These are phyloP conservation scores for Sherardia arvensis DNA, from an alignment of 257 asterid genomes.

Conservation along the genomic window DNA sequence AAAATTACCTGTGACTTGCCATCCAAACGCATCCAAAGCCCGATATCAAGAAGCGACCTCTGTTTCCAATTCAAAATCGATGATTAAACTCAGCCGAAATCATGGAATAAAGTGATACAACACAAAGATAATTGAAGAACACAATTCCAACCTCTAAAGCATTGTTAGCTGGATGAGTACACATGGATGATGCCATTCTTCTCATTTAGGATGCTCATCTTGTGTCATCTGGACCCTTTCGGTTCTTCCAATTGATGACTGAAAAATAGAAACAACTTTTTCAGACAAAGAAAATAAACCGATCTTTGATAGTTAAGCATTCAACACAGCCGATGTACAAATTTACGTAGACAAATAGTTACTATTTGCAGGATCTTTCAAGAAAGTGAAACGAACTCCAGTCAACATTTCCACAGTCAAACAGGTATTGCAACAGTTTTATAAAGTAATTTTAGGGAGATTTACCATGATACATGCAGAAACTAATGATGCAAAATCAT, in stretches of 20 bases:
- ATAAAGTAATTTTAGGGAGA: too few relatives aligned
- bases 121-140: not conserved
- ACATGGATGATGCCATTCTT: not conserved
- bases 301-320: not conserved
- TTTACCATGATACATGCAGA: too few relatives aligned
- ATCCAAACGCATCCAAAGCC: not conserved
- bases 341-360: not conserved
- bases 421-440: too few relatives aligned
- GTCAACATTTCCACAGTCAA: not conserved
- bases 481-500: not conserved
- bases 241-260: slow-evolving; percentile 3
- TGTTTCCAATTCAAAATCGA: not conserved
- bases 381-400: not conserved
- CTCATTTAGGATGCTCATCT: not conserved
- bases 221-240: not conserved
- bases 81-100: not conserved
- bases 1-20: not conserved
- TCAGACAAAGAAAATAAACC: not conserved
- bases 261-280: not conserved
- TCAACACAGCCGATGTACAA: too few relatives aligned
- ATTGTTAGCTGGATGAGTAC: not conserved
- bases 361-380: not conserved
- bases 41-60: not conserved
- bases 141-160: slow-evolving; percentile 9
- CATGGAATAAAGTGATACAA: not conserved